Conservation (phyloP, 176 grass and related monocot species). For the Rhynchospora tenuis region DNA sequence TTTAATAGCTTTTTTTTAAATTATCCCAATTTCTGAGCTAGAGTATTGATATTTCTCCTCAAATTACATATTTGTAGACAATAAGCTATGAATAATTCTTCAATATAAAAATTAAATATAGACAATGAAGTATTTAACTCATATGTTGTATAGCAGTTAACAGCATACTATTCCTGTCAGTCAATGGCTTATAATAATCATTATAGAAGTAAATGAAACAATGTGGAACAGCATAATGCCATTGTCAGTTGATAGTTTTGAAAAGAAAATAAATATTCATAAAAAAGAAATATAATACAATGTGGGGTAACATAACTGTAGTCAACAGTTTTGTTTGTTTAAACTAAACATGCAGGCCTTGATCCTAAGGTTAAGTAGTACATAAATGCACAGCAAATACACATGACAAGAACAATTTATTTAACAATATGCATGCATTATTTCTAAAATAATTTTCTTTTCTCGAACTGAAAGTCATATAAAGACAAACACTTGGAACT, state of each 20-base stretch:
- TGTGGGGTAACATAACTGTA: not conserved
- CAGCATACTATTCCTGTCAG: not conserved
- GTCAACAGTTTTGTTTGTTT: slow-evolving; percentile 17
- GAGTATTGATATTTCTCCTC: not conserved
- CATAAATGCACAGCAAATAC: not conserved
- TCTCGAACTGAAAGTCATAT: not conserved
- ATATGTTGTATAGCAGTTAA: not conserved
- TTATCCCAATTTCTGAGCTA: not conserved
- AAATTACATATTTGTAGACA: not conserved
- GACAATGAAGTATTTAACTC: not conserved
- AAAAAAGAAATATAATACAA: not conserved
- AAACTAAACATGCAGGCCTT: slow-evolving; percentile 3
- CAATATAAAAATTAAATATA: not conserved
- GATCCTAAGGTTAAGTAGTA: not conserved
- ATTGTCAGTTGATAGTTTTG: not conserved
- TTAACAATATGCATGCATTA: not conserved
- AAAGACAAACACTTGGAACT: not conserved
- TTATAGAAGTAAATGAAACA: not conserved
- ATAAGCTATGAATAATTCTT: not conserved
- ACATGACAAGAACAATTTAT: not conserved
- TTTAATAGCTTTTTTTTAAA: not conserved
- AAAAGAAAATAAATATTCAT: not conserved
- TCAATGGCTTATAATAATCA: not conserved
- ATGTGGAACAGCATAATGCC: not conserved
- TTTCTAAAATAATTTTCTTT: not conserved